phyloP scores from a whole-genome alignment of 129 eudicot species.

The Cynara cardunculus region DNA sequence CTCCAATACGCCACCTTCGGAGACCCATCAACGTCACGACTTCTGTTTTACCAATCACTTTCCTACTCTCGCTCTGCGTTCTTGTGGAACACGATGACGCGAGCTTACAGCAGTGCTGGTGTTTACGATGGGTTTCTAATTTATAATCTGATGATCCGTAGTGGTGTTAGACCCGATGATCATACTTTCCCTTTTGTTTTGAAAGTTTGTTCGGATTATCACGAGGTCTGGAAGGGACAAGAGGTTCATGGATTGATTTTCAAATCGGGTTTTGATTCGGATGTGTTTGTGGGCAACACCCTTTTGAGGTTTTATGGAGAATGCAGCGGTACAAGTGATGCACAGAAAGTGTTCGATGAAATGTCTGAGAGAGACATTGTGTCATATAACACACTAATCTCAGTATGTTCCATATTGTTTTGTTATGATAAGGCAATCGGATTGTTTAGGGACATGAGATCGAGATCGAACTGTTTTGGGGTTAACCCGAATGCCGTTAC shows the following conservation, averaged over 20 bases:
- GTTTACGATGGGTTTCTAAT: slow-evolving; percentile 21
- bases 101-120: slow-evolving; percentile 35
- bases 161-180: slow-evolving; percentile 48
- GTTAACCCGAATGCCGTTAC: slow-evolving; percentile 58
- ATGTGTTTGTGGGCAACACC: slow-evolving; percentile 67
- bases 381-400: slow-evolving; percentile 69
- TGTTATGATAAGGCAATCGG: slow-evolving; percentile 52
- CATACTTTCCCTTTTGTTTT: slow-evolving; percentile 70
- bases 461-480: background rate
- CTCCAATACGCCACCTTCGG: slow-evolving; percentile 56
- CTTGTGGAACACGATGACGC: slow-evolving; percentile 59
- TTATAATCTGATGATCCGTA: slow-evolving; percentile 32
- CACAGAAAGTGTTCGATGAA: slow-evolving; percentile 54
- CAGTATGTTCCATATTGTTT: slow-evolving; percentile 46
- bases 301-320: slow-evolving; percentile 73
- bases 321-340: slow-evolving; percentile 47
- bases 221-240: slow-evolving; percentile 40
- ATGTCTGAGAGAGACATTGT: slow-evolving; percentile 56
- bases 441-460: slow-evolving; percentile 55
- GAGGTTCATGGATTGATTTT: slow-evolving; percentile 53
- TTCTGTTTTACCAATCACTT: slow-evolving; percentile 36
- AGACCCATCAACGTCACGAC: slow-evolving; percentile 18
- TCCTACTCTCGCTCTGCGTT: slow-evolving; percentile 46
- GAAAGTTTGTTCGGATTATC: slow-evolving; percentile 58
- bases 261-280: slow-evolving; percentile 45